A percentile compares a stretch with the other conserved stretches of the same genome.
Conservation (phyloP, 345 rosid species). For the Erysimum cheiranthoides region DNA sequence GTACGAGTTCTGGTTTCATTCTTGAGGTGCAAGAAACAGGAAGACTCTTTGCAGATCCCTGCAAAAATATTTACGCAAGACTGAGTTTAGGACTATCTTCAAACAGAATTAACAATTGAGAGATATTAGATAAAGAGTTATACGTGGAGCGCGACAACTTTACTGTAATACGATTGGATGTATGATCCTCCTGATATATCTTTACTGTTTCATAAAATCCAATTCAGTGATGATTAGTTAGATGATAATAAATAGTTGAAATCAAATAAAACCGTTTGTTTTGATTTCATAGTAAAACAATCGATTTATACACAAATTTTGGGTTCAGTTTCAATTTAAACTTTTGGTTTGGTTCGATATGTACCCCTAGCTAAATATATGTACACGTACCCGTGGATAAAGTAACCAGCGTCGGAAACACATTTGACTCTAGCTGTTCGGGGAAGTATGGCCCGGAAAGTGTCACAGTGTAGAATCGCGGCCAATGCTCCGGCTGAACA, state of each 20-base stretch:
- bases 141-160: slow-evolving; percentile 86
- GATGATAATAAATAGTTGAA: not conserved
- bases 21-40: slow-evolving; percentile 80
- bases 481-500: slow-evolving; percentile 98
- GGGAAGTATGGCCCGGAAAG: slow-evolving; percentile 71
- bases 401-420: slow-evolving; percentile 92
- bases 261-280: not conserved
- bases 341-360: not conserved
- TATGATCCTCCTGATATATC: slow-evolving; percentile 73
- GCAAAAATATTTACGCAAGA: slow-evolving; percentile 13
- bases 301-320: not conserved
- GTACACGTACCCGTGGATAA: slow-evolving; percentile 70
- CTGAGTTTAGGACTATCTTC: not conserved
- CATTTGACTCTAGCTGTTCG: slow-evolving; percentile 78
- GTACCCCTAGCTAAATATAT: not conserved
- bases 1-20: slow-evolving; percentile 70
- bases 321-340: not conserved
- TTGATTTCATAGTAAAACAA: not conserved
- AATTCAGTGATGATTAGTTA: slow-evolving; percentile 12
- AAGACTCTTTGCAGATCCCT: slow-evolving; percentile 84
- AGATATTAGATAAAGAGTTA: not conserved
- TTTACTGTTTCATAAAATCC: slow-evolving; percentile 53
- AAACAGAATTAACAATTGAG: not conserved
- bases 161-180: slow-evolving; percentile 62
- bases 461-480: slow-evolving; percentile 84